Conservation (phyloP, 345 rosid genomes). For the Populus deltoides region DNA sequence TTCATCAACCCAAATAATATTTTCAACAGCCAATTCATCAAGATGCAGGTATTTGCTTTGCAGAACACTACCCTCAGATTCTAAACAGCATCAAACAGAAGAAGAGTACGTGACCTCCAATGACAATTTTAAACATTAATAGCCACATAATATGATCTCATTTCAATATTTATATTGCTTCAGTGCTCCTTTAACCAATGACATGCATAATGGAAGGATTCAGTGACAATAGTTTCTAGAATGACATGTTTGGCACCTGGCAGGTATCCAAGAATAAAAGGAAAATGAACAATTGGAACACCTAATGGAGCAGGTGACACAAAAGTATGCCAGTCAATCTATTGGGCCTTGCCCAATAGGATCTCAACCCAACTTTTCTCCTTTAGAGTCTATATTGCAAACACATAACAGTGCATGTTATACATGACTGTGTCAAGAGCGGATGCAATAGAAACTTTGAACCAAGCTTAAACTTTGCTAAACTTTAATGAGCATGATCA, state of each 20-base stretch:
- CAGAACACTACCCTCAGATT: constrained; percentile 40
- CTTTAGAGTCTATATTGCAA: neutral
- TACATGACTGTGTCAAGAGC: neutral
- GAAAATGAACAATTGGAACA: neutral
- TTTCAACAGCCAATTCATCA: constrained; percentile 59
- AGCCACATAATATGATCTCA: neutral
- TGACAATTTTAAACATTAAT: constrained; percentile 2
- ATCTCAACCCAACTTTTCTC: constrained; percentile 3
- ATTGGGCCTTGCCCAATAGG: neutral
- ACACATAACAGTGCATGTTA: neutral
- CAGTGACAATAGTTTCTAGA: neutral
- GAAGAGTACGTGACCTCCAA: constrained; percentile 5
- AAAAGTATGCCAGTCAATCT: neutral
- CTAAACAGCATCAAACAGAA: constrained; percentile 39
- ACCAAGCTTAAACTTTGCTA: neutral
- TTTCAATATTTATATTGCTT: neutral
- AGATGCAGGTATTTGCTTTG: constrained; percentile 53
- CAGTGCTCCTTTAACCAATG: neutral
- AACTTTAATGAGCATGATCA: neutral
- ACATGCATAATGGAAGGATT: neutral
- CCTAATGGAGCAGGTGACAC: too few relatives aligned
- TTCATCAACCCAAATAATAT: constrained; percentile 75
- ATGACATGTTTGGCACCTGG: neutral
- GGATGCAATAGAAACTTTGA: neutral
- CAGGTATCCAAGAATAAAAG: neutral